Base-by-base conservation (phyloP, 768 basidiomycete species). In the Crucibulum laeve region DNA sequence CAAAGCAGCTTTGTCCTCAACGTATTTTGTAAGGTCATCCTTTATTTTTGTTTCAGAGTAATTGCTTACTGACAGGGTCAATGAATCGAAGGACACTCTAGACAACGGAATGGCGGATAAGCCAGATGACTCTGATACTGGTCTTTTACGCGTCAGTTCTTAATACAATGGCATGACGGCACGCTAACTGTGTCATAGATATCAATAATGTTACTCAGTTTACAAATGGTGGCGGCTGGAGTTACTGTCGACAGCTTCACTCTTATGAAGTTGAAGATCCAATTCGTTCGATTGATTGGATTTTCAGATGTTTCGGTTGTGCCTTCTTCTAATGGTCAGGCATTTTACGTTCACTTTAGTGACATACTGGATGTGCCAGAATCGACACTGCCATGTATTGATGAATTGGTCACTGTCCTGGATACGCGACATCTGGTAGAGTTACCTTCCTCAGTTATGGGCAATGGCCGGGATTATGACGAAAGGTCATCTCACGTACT, bases 201-300 rank as follows among this genome's bases (percentile, higher is more conserved):
- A 38, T 76, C 80, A 1, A 54, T 82, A 17, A 47, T 86, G 19
- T 61, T 75, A 11, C 67, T 90, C 13, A 72, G 77, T 46, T 61
- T 89, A 38, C 74, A 78, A 40, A 82, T 87, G 79, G 68, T 89
- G 24, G 69, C 79, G 7, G 79, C 82, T 45, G 84, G 84, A 5
- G 67, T 84, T 35, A 41, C 61, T 13, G 70, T 82, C 38, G 80
- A 80, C 43, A 42, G 69, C 5, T 62, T 68, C 37, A 69, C 71
- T 14, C 61, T 84, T 5, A 63, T 86, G 50, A 80, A 76, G 53
- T 60, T 90, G 54, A 89, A 90, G 56, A 68, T 68, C 14, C 68
- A 74, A 45, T 53, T 80, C 40, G 62, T 75, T 15, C 65, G 64
- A 37, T 54, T 70, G 10, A 43, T 82, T 14, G 86, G 85, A 2